phyloP scores from a whole-genome alignment of 306 rosid species.

The Pterocarpus macrocarpus region DNA sequence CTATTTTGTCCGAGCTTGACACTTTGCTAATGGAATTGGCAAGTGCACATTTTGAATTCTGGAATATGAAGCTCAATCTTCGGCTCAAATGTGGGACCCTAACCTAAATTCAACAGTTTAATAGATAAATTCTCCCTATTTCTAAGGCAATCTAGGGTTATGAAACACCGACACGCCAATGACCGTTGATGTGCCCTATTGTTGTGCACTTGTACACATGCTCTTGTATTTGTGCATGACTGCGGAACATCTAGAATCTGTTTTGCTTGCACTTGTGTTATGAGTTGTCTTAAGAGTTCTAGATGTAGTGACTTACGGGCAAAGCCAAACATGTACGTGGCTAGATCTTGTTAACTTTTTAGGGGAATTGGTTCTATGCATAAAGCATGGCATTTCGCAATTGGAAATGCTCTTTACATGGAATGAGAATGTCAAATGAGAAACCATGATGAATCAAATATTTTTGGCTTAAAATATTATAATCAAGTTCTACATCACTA shows the following conservation, averaged over 20 bases:
- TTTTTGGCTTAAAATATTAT: too few relatives aligned
- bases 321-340: slow-evolving; percentile 5
- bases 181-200: neutral
- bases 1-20: slow-evolving; percentile 5
- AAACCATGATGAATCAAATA: too few relatives aligned
- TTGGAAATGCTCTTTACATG: too few relatives aligned
- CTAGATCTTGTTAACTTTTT: neutral
- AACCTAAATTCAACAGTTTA: neutral
- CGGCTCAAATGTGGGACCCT: slow-evolving; percentile 6
- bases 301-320: neutral
- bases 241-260: neutral
- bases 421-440: too few relatives aligned
- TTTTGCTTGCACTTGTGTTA: neutral
- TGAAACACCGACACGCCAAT: neutral
- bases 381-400: neutral
- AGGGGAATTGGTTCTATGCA: slow-evolving; percentile 1
- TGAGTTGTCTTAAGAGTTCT: neutral
- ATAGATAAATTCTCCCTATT: neutral
- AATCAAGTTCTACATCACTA: too few relatives aligned
- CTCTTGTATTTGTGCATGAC: neutral
- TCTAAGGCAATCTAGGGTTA: neutral
- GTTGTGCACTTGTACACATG: neutral
- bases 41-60: neutral
- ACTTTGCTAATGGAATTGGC: slow-evolving; percentile 14
- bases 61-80: neutral